phyloP scores from a whole-genome alignment of 768 basidiomycete genomes.

The Trametes sanguinea region DNA sequence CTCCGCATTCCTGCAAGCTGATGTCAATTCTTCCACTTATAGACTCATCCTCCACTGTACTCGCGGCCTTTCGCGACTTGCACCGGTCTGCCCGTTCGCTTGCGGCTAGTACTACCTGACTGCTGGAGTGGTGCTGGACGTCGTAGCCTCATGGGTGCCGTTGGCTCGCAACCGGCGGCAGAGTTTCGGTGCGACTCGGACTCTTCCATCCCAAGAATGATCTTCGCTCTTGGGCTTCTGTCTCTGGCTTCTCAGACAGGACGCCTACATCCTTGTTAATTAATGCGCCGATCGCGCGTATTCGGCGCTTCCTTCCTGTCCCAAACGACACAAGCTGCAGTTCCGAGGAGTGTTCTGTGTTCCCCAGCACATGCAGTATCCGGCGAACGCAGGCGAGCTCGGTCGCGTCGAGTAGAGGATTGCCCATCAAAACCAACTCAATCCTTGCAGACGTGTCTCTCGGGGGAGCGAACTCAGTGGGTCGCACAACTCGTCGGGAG shows the following conservation, averaged over 20 bases:
- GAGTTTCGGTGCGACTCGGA: background rate
- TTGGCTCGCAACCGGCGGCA: background rate
- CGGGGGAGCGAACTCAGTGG: background rate
- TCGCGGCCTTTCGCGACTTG: too few relatives aligned
- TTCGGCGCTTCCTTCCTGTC: constrained; percentile 8
- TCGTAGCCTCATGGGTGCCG: constrained; percentile 16
- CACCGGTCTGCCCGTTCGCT: too few relatives aligned
- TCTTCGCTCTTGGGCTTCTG: constrained; percentile 14
- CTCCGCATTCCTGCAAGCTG: too few relatives aligned
- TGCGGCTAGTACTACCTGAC: too few relatives aligned
- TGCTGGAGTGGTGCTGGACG: background rate
- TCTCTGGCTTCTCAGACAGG: constrained; percentile 8
- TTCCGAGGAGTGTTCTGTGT: constrained; percentile 1
- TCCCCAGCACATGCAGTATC: background rate
- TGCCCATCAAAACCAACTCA: background rate
- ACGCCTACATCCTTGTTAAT: background rate
- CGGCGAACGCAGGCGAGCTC: background rate
- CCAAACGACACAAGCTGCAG: background rate
- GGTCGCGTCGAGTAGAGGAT: background rate
- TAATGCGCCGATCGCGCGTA: constrained; percentile 12
- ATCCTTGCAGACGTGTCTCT: background rate
- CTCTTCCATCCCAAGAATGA: background rate
- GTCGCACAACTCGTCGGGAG: background rate
- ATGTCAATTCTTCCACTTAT: too few relatives aligned
- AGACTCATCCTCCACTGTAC: too few relatives aligned